These are phyloP conservation scores for Phyllosticta citriasiana DNA, from an alignment of 2,329 filamentous ascomycete species.

Conservation along the genomic window DNA sequence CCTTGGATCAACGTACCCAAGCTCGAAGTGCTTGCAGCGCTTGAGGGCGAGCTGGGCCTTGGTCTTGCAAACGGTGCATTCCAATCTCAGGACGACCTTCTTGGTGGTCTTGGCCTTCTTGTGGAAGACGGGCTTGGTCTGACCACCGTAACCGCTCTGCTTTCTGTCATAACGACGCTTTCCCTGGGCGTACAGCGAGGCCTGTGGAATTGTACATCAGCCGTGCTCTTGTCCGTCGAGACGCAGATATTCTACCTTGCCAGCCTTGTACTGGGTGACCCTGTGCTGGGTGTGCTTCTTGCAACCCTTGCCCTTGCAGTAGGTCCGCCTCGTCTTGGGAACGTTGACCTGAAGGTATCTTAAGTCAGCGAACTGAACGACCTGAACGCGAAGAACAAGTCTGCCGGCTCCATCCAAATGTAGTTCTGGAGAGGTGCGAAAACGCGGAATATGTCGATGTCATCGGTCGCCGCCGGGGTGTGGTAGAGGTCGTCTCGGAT, in stretches of 20 bases:
- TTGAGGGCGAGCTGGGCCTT: constrained; percentile 97
- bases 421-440: neutral
- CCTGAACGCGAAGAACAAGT: neutral
- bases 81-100: constrained; percentile 98
- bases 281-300: constrained; percentile 68
- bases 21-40: constrained; percentile 99
- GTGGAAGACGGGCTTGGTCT: constrained; percentile 99
- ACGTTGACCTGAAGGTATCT: constrained; percentile 70
- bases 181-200: constrained; percentile 93
- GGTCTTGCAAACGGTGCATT: constrained; percentile 96
- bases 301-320: constrained; percentile 95
- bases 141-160: constrained; percentile 99
- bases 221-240: neutral
- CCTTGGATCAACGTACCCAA: constrained; percentile 62
- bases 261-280: constrained; percentile 95
- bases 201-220: constrained; percentile 36
- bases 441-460: neutral
- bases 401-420: neutral
- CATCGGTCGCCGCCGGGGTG: neutral
- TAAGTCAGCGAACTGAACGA: neutral
- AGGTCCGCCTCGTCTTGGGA: constrained; percentile 94
- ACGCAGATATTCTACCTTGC: constrained; percentile 54
- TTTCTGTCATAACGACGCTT: constrained; percentile 94
- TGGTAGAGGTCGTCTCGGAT: neutral
- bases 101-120: constrained; percentile 99